Percentiles rank a stretch among this genome's conserved stretches.
phyloP scores from a whole-genome alignment of 139 green algal species.

The Coelastrella sp. region DNA sequence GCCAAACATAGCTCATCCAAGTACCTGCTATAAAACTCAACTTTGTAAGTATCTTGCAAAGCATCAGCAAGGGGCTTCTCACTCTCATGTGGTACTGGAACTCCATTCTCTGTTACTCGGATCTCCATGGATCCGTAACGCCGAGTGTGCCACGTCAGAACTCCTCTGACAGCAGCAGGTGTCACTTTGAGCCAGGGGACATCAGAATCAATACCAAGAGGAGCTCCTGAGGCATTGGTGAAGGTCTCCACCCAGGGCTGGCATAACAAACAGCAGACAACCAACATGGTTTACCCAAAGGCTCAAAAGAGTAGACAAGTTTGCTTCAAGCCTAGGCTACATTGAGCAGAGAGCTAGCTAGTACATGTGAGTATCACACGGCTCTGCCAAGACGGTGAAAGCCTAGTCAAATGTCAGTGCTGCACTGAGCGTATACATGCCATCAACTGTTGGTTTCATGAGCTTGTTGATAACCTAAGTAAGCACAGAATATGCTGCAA shows the following conservation, averaged over 20 bases:
- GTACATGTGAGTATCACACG: too few species aligned
- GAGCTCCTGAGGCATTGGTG: neutral
- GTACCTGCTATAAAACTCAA: constrained; percentile 9
- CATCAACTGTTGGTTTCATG: too few species aligned
- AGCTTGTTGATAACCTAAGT: too few species aligned
- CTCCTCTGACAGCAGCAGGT: constrained; percentile 30
- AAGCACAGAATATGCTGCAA: too few species aligned
- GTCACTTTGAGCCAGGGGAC: constrained; percentile 37
- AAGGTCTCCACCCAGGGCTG: constrained; percentile 1
- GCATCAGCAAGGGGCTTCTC: neutral
- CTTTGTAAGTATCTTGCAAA: neutral
- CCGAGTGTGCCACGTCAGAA: constrained; percentile 27
- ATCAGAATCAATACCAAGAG: neutral
- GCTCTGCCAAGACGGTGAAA: too few species aligned
- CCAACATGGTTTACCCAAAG: too few species aligned
- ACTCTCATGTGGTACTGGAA: constrained; percentile 1
- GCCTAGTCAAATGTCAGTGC: too few species aligned
- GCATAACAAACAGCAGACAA: neutral
- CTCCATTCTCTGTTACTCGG: neutral
- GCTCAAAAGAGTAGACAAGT: too few species aligned
- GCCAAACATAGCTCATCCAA: constrained; percentile 40
- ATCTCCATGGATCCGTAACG: constrained; percentile 21
- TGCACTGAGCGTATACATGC: too few species aligned
- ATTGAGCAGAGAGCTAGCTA: too few species aligned
- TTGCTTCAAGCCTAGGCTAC: too few species aligned